Conservation (phyloP, 1,139 yeast species). For the Pichia terricola region DNA sequence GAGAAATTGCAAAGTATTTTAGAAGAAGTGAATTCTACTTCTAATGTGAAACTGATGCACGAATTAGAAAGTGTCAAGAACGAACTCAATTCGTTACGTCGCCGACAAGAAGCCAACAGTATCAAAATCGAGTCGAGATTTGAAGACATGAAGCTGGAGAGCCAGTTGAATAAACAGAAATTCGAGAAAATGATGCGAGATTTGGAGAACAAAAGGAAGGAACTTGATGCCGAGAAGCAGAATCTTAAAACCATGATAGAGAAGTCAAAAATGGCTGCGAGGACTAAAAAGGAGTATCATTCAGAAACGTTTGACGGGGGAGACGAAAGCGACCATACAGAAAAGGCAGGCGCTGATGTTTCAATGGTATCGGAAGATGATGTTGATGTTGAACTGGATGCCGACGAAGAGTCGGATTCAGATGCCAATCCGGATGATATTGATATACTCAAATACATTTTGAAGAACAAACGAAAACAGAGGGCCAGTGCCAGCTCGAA, state of each 20-base stretch:
- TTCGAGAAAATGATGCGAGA: constrained; percentile 18
- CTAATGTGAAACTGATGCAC: constrained; percentile 12
- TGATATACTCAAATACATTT: constrained; percentile 6
- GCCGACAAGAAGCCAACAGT: constrained; percentile 20
- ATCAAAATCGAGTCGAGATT: constrained; percentile 19
- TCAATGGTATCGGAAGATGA: neutral
- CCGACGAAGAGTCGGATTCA: neutral
- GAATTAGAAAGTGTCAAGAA: constrained; percentile 15
- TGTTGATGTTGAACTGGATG: neutral
- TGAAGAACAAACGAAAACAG: constrained; percentile 2
- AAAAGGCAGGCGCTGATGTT: neutral
- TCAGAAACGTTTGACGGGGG: neutral
- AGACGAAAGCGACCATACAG: neutral
- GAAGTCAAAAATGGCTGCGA: no score
- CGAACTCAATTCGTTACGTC: constrained; percentile 16
- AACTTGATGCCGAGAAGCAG: constrained; percentile 15
- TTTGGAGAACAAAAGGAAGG: constrained; percentile 18
- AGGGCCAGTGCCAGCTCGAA: neutral
- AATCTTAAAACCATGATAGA: neutral
- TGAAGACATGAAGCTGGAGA: constrained; percentile 20
- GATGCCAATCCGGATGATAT: constrained; percentile 2
- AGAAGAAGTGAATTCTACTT: constrained; percentile 10
- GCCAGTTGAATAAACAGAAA: constrained; percentile 17
- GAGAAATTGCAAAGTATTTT: constrained; percentile 13
- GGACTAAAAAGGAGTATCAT: neutral